Conservation (phyloP, 768 basidiomycete genomes). For the Lentinula raphanica region DNA sequence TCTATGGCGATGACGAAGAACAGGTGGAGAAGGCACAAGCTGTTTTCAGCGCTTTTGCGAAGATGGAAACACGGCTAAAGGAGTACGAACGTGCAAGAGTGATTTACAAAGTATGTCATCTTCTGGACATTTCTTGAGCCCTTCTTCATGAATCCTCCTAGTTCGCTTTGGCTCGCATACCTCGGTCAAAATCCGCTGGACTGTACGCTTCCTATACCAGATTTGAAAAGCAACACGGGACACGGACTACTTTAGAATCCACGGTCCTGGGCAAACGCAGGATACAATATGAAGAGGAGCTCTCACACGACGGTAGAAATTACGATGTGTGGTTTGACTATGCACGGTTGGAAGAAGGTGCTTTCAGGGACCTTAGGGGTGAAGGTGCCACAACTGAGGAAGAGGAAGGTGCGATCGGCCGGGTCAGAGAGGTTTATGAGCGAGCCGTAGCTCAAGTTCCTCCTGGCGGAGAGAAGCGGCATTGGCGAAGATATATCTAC, state of each 20-base stretch:
- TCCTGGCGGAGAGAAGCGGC: constrained; percentile 87
- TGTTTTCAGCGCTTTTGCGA: constrained; percentile 85
- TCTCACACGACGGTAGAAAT: constrained; percentile 85
- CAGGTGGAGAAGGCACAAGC: constrained; percentile 96
- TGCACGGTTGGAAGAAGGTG: constrained; percentile 86
- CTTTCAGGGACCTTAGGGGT: constrained; percentile 46
- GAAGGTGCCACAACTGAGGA: constrained; percentile 73
- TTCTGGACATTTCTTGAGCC: background rate
- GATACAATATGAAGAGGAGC: constrained; percentile 97
- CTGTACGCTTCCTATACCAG: constrained; percentile 93
- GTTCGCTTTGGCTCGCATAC: constrained; percentile 93
- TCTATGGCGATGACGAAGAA: constrained; percentile 84
- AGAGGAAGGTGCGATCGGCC: constrained; percentile 50
- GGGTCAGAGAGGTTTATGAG: constrained; percentile 93
- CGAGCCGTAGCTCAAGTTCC: constrained; percentile 94
- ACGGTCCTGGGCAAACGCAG: constrained; percentile 97
- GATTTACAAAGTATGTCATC: constrained; percentile 81
- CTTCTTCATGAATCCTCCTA: constrained; percentile 23
- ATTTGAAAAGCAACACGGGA: constrained; percentile 97
- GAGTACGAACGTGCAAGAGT: constrained; percentile 96
- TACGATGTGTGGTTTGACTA: constrained; percentile 99
- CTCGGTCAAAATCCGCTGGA: constrained; percentile 82
- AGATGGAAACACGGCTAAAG: constrained; percentile 95
- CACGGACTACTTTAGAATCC: constrained; percentile 78
- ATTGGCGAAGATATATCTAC: constrained; percentile 88